These are phyloP conservation scores for Wickerhamiella musiphila DNA, from an alignment of 805 yeast genomes.

Conservation along the genomic window DNA sequence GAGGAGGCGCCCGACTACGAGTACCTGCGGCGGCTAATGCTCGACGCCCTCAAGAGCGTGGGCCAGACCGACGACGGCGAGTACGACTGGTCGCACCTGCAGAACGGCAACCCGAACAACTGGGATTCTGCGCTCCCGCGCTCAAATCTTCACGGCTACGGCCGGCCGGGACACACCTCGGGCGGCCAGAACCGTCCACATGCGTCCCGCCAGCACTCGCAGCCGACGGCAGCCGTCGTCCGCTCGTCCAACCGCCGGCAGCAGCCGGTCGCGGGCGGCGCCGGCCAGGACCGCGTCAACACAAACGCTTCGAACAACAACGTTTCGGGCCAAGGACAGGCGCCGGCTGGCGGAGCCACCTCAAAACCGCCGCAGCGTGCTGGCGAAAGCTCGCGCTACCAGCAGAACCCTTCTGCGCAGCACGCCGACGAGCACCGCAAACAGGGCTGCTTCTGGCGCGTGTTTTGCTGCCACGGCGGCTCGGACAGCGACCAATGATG, in stretches of 20 bases:
- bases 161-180: slow-evolving; percentile 58
- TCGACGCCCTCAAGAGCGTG: slow-evolving; percentile 57
- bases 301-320: slow-evolving; percentile 1
- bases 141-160: slow-evolving; percentile 90
- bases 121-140: slow-evolving; percentile 90
- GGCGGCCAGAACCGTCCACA: slow-evolving; percentile 3
- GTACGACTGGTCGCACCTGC: slow-evolving; percentile 95
- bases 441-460: not conserved
- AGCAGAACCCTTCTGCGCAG: slow-evolving; percentile 1
- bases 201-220: not conserved
- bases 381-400: slow-evolving; percentile 1
- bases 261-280: slow-evolving; percentile 7
- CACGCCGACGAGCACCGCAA: not conserved
- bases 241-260: slow-evolving; percentile 9
- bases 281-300: slow-evolving; percentile 3
- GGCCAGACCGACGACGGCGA: slow-evolving; percentile 68
- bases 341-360: too few relatives aligned
- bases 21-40: slow-evolving; percentile 59
- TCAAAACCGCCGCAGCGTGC: slow-evolving; percentile 2
- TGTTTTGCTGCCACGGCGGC: slow-evolving; percentile 3
- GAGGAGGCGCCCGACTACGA: slow-evolving; percentile 93
- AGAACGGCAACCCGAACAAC: slow-evolving; percentile 62
- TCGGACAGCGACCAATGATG: too few relatives aligned
- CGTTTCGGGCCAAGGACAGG: too few relatives aligned
- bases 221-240: slow-evolving; percentile 2